These are phyloP conservation scores for Pseudogymnoascus sp. DNA, from an alignment of 2,329 filamentous ascomycete species.

Conservation along the genomic window DNA sequence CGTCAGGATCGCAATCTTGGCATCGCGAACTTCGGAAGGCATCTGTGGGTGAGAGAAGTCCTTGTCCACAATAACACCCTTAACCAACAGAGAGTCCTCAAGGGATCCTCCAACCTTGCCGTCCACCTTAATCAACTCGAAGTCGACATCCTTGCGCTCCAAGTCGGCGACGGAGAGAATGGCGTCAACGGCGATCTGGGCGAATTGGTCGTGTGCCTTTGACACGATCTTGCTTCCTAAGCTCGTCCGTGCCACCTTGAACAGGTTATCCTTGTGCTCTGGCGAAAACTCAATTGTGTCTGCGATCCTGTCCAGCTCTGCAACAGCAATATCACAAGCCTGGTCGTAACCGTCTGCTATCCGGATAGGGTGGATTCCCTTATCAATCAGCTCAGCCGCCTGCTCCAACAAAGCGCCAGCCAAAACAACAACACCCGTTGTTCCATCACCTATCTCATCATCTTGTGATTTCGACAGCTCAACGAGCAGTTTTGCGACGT, in stretches of 20 bases:
- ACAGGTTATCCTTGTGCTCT: slow-evolving; percentile 72
- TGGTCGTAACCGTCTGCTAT: slow-evolving; percentile 98
- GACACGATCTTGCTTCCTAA: slow-evolving; percentile 98
- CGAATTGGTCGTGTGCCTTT: slow-evolving; percentile 96
- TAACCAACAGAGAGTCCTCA: slow-evolving; percentile 88
- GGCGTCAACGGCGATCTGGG: slow-evolving; percentile 93
- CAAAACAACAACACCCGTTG: slow-evolving; percentile 92
- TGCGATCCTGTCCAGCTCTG: slow-evolving; percentile 85
- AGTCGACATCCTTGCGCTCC: slow-evolving; percentile 94
- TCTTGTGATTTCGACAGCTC: slow-evolving; percentile 98
- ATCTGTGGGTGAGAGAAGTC: slow-evolving; percentile 99
- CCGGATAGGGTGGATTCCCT: slow-evolving; percentile 97
- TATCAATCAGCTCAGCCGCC: slow-evolving; percentile 96
- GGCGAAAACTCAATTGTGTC: slow-evolving; percentile 81
- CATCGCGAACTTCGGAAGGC: slow-evolving; percentile 89
- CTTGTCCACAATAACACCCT: slow-evolving; percentile 98
- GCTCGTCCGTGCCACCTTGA: slow-evolving; percentile 92
- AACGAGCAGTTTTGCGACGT: slow-evolving; percentile 92
- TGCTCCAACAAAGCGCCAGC: slow-evolving; percentile 93
- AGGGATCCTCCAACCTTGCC: slow-evolving; percentile 93
- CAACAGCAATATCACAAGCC: slow-evolving; percentile 92
- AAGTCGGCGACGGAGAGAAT: slow-evolving; percentile 94
- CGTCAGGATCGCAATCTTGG: slow-evolving; percentile 94
- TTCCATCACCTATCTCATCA: slow-evolving; percentile 97
- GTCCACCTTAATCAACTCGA: slow-evolving; percentile 98